phyloP scores from a whole-genome alignment of 768 basidiomycete genomes.

The Pleurotus tuber-regium region DNA sequence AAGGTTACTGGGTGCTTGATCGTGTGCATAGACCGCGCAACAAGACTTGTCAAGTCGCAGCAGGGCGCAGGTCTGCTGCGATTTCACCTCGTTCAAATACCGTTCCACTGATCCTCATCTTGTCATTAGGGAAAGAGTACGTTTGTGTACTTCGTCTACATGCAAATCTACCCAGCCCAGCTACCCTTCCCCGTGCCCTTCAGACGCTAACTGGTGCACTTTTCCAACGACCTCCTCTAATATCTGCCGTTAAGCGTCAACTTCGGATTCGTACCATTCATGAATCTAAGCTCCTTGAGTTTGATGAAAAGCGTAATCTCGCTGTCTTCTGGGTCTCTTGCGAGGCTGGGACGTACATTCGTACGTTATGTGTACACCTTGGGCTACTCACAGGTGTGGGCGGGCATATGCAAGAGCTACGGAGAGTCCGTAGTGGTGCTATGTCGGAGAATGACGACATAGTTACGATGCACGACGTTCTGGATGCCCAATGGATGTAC shows the following conservation, averaged over 20 bases:
- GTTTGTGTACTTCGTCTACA: slow-evolving; percentile 96
- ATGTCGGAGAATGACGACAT: slow-evolving; percentile 98
- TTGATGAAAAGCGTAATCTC: slow-evolving; percentile 95
- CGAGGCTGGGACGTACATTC: slow-evolving; percentile 95
- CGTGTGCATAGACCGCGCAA: slow-evolving; percentile 98
- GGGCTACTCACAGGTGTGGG: slow-evolving; percentile 94
- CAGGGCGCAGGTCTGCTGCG: slow-evolving; percentile 83
- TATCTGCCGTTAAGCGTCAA: slow-evolving; percentile 98
- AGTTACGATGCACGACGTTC: slow-evolving; percentile 99
- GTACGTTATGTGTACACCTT: slow-evolving; percentile 96
- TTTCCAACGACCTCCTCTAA: slow-evolving; percentile 98
- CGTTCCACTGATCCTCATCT: too few species aligned
- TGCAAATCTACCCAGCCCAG: slow-evolving; percentile 73
- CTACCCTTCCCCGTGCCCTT: slow-evolving; percentile 87
- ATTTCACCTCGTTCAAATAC: too few species aligned
- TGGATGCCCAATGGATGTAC: slow-evolving; percentile 98
- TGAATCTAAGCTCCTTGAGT: slow-evolving; percentile 93
- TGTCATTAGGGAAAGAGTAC: slow-evolving; percentile 96
- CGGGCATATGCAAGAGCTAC: slow-evolving; percentile 99
- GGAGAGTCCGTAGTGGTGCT: slow-evolving; percentile 92
- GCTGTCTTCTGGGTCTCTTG: slow-evolving; percentile 99
- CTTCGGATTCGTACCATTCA: slow-evolving; percentile 96
- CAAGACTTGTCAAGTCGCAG: slow-evolving; percentile 95
- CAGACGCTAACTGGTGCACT: slow-evolving; percentile 97
- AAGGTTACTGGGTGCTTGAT: slow-evolving; percentile 99